Base-by-base conservation (phyloP, 139 green algal genomes). In the Coccomyxa sp. region DNA sequence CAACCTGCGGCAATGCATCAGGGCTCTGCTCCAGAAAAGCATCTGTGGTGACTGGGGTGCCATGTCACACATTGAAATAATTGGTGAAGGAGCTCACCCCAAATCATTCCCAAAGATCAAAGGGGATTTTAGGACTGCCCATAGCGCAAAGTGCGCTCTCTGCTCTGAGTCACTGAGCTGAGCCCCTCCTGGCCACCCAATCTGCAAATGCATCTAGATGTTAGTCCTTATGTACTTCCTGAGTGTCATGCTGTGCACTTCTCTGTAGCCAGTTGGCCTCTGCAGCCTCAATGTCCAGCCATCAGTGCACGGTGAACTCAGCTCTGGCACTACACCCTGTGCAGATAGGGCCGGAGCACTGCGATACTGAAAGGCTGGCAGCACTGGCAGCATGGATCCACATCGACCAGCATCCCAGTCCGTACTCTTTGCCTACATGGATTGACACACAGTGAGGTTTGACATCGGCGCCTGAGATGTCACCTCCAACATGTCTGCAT, bases 51-150 rank as follows among this genome's bases (percentile, higher is more conserved):
- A n/a, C n/a, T n/a, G n/a, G n/a, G n/a, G n/a, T n/a, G n/a, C n/a
- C n/a, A n/a, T n/a, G n/a, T n/a, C n/a, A n/a, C n/a, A n/a, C n/a
- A n/a, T n/a, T n/a, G n/a, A n/a, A n/a, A n/a, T n/a, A n/a, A n/a
- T n/a, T n/a, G n/a, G n/a, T n/a, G n/a, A n/a, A n/a, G n/a, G n/a
- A 14, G 68, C 68, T 18, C 36, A 22, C 37, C 75, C 68, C 54
- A 93, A 71, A 81, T 93, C 83, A 33, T 87, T 80, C 8, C 89
- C 82, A 14, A 94, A 90, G 29, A 94, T 81, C 29, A 94, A 85
- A 0, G 90, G 90, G 4, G 86, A 74, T 75, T 91, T 92, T 6
- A 92, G 68, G 27, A 93, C 75, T 5, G 85, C 82, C 90, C 90
- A 94, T 39, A 94, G 79, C 27, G 86, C 89, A 83, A 94, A 93